A percentile compares a stretch with the other conserved stretches of the same genome.
These are phyloP conservation scores for Chromera velia DNA, from an alignment of 73 alveolate genomes.

Conservation along the genomic window DNA sequence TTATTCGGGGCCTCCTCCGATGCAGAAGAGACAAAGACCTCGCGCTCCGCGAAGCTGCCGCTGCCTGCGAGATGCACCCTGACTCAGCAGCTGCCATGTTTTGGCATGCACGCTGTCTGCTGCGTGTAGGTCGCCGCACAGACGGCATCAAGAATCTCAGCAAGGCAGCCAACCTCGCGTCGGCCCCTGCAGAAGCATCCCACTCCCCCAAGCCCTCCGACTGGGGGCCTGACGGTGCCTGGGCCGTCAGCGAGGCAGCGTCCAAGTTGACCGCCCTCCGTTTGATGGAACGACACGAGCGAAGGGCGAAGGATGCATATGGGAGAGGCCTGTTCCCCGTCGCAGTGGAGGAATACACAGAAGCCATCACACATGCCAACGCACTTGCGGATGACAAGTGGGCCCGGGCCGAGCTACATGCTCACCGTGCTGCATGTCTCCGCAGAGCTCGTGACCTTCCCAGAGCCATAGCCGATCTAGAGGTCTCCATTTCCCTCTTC, in stretches of 20 bases:
- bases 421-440: constrained; percentile 35
- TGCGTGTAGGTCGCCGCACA: constrained; percentile 35
- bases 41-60: constrained; percentile 33
- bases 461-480: constrained; percentile 20
- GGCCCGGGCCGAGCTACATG: constrained; percentile 36
- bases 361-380: constrained; percentile 9
- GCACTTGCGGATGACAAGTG: constrained; percentile 33
- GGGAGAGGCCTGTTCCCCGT: constrained; percentile 28
- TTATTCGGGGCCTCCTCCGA: constrained; percentile 20
- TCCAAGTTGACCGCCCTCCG: too few relatives aligned
- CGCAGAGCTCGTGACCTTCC: constrained; percentile 36
- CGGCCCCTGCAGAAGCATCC: background rate
- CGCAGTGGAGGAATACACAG: constrained; percentile 24
- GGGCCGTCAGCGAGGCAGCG: too few relatives aligned
- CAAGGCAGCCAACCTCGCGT: constrained; percentile 11
- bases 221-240: too few relatives aligned
- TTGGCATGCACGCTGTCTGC: constrained; percentile 29
- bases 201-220: too few relatives aligned
- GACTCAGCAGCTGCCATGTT: constrained; percentile 18
- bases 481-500: constrained; percentile 22
- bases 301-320: constrained; percentile 30
- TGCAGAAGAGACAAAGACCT: constrained; percentile 1
- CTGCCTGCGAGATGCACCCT: constrained; percentile 26
- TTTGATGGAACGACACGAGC: too few relatives aligned
- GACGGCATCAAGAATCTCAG: constrained; percentile 23